Percentiles rank a stretch among this genome's conserved stretches.
Evolutionary conservation across 2,329 filamentous ascomycete species (phyloP).

Genomic region (Diaporthe longicolla): DNA sequence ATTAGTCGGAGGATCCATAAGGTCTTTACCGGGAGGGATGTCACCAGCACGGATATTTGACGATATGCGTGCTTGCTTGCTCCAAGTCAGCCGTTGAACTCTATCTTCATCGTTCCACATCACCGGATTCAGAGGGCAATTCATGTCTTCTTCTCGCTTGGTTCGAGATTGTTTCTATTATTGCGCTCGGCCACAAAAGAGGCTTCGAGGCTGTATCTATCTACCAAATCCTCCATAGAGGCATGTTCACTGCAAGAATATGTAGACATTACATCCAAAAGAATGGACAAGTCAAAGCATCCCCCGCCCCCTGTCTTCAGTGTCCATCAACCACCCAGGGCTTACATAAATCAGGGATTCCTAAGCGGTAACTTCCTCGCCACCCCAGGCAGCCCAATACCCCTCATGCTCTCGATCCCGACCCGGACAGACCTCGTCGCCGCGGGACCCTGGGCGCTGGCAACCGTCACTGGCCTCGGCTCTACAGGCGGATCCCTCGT

Average conservation of each 20-base stretch:
- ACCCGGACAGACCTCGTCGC: not conserved
- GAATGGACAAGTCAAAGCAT: not conserved
- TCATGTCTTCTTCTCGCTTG: not conserved
- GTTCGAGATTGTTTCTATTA: constrained; percentile 17
- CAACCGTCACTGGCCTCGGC: not conserved
- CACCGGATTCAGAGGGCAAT: not conserved
- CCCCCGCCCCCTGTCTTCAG: not conserved
- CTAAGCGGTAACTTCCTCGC: constrained; percentile 21
- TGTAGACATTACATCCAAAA: constrained; percentile 30
- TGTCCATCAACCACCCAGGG: not conserved
- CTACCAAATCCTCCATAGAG: not conserved
- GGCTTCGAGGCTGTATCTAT: constrained; percentile 11
- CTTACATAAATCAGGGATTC: not conserved
- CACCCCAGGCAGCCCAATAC: constrained; percentile 20
- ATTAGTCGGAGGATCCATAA: constrained; percentile 72
- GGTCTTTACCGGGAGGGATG: constrained; percentile 71
- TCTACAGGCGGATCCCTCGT: not conserved
- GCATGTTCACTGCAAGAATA: constrained; percentile 8
- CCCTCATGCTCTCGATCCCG: constrained; percentile 29
- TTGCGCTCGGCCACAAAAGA: not conserved
- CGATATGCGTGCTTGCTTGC: not conserved
- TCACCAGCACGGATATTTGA: constrained; percentile 68
- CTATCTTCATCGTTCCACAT: not conserved
- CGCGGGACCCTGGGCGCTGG: not conserved
- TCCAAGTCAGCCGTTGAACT: no score